Evolutionary conservation across 371 early-diverging fungal genomes (phyloP), one percentile per base, ranked within the genome.

Genomic region (Syncephalastrum monosporum): DNA sequence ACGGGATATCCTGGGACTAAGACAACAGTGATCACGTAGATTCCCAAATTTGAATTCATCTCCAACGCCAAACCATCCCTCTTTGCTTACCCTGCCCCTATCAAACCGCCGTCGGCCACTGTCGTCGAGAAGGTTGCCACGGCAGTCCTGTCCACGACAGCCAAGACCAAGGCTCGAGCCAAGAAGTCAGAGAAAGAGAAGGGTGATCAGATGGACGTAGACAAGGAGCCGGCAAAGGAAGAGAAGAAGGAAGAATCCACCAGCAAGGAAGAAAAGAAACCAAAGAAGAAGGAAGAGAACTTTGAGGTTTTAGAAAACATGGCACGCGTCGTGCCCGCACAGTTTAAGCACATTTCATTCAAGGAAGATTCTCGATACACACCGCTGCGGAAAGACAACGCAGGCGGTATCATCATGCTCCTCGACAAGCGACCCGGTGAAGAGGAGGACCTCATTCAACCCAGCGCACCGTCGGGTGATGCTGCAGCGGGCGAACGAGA

Each of bases 141-240:
- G 4, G 97, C 97, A 5, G 94, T 97, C 5, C 80, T 98, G 50
- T 95, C 95, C 6, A 97, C 97, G 4, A 96, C 97, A 6, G 93
- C 94, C 51, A 97, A 93, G 75, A 88, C 94, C 3, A 91, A 89
- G 68, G 93, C 94, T 13, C 80, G 94, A 24, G 90, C 93, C 10
- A 93, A 91, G 85, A 92, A 92, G 78, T 73, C 78, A 15, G 88
- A 91, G 68, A 85, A 83, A 53, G 88, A 85, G 53, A 88, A 85
- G 65, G 83, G 73, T 14, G 81, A 79, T 54, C 63, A 64, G 23
- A 75, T 75, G 76, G 83, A 81, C 51, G 61, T 77, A 38, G 81
- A 73, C 50, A 69, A 72, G 48, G 68, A 61, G 13, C 73, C 74
- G 14, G 38, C 50, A 17, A 66, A 77, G 55, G 66, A 81, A 42